A percentile compares a stretch with the other conserved stretches of the same genome.
Conservation (phyloP, 495 filamentous ascomycete species). For the Penicillium riverlandense region DNA sequence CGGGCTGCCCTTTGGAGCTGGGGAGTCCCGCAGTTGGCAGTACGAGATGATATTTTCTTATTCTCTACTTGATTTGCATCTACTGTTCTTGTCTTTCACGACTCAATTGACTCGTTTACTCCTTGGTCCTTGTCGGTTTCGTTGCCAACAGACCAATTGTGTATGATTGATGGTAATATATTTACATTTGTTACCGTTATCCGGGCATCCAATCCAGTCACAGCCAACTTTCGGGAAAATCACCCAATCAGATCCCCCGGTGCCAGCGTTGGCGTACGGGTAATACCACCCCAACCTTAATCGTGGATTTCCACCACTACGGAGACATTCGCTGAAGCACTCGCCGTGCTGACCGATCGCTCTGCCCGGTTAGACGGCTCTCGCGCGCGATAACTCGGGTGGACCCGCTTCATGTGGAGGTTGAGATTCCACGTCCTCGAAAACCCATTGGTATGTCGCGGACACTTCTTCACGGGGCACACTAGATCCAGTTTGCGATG, state of each 20-base stretch:
- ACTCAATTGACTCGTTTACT: no score
- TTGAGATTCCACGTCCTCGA: constrained; percentile 35
- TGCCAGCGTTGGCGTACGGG: constrained; percentile 8
- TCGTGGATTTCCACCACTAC: background rate
- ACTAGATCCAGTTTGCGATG: constrained; percentile 25
- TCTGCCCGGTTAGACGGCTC: background rate
- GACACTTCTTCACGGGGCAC: constrained; percentile 25
- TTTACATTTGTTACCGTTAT: background rate
- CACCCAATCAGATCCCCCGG: background rate
- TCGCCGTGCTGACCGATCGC: background rate
- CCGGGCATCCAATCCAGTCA: constrained; percentile 2
- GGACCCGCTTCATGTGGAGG: constrained; percentile 27
- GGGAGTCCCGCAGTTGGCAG: no score
- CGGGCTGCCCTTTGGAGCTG: no score
- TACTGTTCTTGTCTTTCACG: no score
- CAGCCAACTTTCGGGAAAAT: background rate
- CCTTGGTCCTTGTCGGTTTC: no score
- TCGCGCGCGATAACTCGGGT: constrained; percentile 14
- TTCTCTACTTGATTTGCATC: no score
- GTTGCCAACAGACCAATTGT: no score
- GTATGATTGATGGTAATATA: background rate
- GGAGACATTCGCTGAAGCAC: no score
- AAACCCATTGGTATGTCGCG: constrained; percentile 25
- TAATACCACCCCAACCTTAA: constrained; percentile 2
- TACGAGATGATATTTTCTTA: no score